Base-by-base conservation (phyloP, 2,329 filamentous ascomycete genomes). In the Neocatenulostroma microsporum region DNA sequence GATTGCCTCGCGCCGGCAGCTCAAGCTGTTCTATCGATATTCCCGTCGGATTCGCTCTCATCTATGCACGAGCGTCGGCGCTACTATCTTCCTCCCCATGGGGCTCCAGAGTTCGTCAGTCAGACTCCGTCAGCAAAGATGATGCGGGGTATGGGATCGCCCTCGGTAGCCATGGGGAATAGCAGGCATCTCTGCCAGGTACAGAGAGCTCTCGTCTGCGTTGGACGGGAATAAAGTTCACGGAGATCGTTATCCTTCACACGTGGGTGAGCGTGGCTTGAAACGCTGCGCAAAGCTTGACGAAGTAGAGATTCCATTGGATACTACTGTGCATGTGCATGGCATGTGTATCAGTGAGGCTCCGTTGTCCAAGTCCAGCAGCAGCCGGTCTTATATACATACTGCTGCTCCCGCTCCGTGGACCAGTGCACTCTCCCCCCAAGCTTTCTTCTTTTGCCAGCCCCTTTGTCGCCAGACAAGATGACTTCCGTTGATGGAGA, bases 111-210 rank as follows among this genome's bases (percentile, higher is more conserved):
- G n/a, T n/a, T n/a, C n/a, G n/a, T n/a, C n/a, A n/a, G n/a, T n/a
- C n/a, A n/a, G n/a, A n/a, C n/a, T n/a, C n/a, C n/a, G n/a, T n/a
- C n/a, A n/a, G n/a, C n/a, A n/a, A n/a, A n/a, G n/a, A n/a, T n/a
- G n/a, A n/a, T n/a, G n/a, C n/a, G n/a, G n/a, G n/a, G n/a, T n/a
- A n/a, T n/a, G n/a, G n/a, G n/a, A n/a, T n/a, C n/a, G n/a, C n/a
- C 28, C 28, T 30, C 28, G 28, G 28, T 30, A 7, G 5, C 6
- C 14, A 30, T 17, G 28, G 28, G 23, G 12, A 30, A 30, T 30
- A 30, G 14, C 28, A 13, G 12, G 26, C 6, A 6, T 28, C 8
- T 14, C n/a, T n/a, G n/a, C n/a, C n/a, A n/a, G n/a, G n/a, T n/a
- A n/a, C n/a, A n/a, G n/a, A n/a, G n/a, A n/a, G n/a, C n/a, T 9